phyloP scores from a whole-genome alignment of 257 asterid genomes.

The Lycium ferocissimum region DNA sequence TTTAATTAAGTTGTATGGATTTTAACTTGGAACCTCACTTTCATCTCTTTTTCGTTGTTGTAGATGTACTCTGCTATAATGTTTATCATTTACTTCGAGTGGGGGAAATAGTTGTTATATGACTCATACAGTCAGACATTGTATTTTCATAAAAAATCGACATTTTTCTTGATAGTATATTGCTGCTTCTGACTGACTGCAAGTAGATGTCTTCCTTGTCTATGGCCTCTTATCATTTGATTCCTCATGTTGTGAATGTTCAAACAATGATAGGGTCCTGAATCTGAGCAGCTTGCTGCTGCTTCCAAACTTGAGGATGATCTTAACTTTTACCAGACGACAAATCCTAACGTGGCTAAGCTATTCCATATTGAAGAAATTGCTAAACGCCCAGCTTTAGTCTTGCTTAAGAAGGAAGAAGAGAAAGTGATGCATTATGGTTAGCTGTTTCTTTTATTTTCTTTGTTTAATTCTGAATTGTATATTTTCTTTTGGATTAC shows the following conservation, averaged over 20 bases:
- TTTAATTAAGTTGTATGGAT: not conserved
- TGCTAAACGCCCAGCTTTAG: constrained; percentile 72
- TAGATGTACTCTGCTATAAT: not conserved
- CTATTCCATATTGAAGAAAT: constrained; percentile 65
- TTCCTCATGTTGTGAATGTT: not conserved
- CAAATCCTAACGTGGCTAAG: constrained; percentile 72
- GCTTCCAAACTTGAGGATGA: constrained; percentile 87
- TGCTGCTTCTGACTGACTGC: not conserved
- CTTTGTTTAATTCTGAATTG: not conserved
- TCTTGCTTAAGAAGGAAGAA: constrained; percentile 71
- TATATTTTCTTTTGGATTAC: not conserved
- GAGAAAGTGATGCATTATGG: constrained; percentile 73
- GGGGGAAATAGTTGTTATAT: not conserved
- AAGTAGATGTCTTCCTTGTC: not conserved
- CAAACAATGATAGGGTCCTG: constrained; percentile 62
- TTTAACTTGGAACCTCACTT: not conserved
- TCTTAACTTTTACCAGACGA: constrained; percentile 76
- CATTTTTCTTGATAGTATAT: not conserved
- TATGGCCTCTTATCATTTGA: constrained; percentile 12
- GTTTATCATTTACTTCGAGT: not conserved
- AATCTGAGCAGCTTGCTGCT: constrained; percentile 74
- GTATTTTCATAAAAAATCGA: not conserved
- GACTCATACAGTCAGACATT: not conserved
- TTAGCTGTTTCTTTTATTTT: constrained; percentile 40
- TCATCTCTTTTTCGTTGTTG: not conserved